Evolutionary conservation across 768 basidiomycete species (phyloP).

Genomic region (Suillus clintonianus): DNA sequence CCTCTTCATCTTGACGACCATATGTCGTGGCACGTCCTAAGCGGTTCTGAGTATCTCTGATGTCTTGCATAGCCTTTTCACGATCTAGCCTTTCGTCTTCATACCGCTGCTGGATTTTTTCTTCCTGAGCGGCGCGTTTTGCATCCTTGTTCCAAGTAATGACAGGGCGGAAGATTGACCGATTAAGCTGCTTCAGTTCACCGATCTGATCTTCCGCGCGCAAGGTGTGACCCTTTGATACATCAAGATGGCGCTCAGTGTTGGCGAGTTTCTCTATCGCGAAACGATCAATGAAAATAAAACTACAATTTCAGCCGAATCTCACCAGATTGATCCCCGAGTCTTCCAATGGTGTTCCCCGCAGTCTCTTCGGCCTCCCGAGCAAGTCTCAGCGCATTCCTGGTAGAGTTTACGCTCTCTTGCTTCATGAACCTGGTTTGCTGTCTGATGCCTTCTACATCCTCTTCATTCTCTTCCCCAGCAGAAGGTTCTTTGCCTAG

Average conservation of each 20-base stretch:
- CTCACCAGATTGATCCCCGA: constrained; percentile 93
- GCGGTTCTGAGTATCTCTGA: constrained; percentile 85
- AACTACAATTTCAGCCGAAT: constrained; percentile 5
- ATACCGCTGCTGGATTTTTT: constrained; percentile 81
- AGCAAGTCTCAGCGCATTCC: constrained; percentile 92
- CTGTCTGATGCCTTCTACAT: constrained; percentile 93
- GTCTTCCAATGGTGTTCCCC: constrained; percentile 73
- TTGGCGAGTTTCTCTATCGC: constrained; percentile 80
- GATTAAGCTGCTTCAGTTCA: constrained; percentile 92
- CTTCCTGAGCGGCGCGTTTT: constrained; percentile 86
- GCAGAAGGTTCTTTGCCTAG: constrained; percentile 47
- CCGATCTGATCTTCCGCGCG: constrained; percentile 93
- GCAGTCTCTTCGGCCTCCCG: constrained; percentile 98
- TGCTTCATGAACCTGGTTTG: constrained; percentile 89
- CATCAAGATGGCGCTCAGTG: constrained; percentile 93
- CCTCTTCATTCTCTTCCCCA: constrained; percentile 81
- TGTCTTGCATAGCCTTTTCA: constrained; percentile 83
- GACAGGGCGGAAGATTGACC: constrained; percentile 91
- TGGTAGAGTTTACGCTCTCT: constrained; percentile 83
- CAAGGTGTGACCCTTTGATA: constrained; percentile 82
- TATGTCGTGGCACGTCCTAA: constrained; percentile 74
- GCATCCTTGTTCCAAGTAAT: constrained; percentile 91
- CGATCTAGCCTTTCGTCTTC: constrained; percentile 83
- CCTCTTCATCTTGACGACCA: constrained; percentile 50
- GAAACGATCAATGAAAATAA: not conserved